Evolutionary conservation across 176 grass and related monocot genomes (phyloP).

Genomic region (Alloteropsis semialata): DNA sequence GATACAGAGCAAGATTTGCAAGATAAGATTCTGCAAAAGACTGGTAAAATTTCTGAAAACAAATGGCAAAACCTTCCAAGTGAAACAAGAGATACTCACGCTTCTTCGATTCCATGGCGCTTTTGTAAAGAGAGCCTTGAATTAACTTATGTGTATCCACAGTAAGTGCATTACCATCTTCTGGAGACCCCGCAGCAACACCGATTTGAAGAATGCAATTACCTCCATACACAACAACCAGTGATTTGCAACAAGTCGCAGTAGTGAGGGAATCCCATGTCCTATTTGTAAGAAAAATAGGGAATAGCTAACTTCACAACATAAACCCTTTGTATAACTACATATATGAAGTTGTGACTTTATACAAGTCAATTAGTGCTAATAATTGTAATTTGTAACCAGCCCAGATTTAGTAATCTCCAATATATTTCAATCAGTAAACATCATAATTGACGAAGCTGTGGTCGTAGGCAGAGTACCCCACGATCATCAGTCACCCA

Average conservation of each 20-base stretch:
- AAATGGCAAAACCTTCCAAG: background rate
- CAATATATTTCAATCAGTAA: background rate
- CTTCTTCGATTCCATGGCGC: conserved; percentile 68
- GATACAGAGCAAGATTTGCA: conserved; percentile 85
- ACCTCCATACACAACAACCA: conserved; percentile 76
- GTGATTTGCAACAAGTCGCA: conserved; percentile 85
- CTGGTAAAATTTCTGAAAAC: conserved; percentile 10
- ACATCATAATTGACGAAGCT: background rate
- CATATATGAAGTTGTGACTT: background rate
- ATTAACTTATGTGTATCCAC: conserved; percentile 63
- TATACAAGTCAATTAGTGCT: background rate
- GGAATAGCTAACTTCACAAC: background rate
- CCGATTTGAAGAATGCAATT: conserved; percentile 87
- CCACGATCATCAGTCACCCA: background rate
- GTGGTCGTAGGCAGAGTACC: background rate
- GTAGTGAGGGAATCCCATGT: conserved; percentile 73
- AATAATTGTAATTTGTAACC: background rate
- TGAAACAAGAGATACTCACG: conserved; percentile 45
- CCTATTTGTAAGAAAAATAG: conserved; percentile 47
- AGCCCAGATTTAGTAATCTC: background rate
- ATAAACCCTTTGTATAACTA: background rate
- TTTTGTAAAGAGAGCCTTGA: conserved; percentile 70
- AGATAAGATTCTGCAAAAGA: conserved; percentile 80
- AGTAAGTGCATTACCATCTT: conserved; percentile 40
- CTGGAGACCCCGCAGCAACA: conserved; percentile 41